These are phyloP conservation scores for Trichosporon faecale DNA, from an alignment of 1,284 basidiomycete genomes.

Conservation along the genomic window DNA sequence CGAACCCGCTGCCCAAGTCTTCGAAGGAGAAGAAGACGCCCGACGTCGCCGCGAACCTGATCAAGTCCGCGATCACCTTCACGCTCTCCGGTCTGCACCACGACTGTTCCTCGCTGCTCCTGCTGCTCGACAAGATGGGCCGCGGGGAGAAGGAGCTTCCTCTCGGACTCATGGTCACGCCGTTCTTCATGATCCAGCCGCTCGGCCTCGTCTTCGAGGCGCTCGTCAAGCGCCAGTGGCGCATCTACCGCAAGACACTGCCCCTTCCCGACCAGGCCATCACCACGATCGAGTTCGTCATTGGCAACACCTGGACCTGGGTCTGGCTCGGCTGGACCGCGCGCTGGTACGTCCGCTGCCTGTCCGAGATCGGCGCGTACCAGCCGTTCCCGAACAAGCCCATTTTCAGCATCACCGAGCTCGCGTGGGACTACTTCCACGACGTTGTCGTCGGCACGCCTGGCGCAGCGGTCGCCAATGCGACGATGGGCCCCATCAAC, in stretches of 20 bases:
- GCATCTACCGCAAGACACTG: constrained; percentile 16
- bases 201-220: constrained; percentile 39
- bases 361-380: constrained; percentile 1
- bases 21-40: constrained; percentile 3
- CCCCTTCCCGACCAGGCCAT: constrained; percentile 16
- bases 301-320: constrained; percentile 46
- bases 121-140: constrained; percentile 26
- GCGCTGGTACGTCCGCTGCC: constrained; percentile 31
- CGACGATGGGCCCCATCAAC: not conserved
- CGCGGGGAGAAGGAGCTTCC: constrained; percentile 14
- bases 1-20: not conserved
- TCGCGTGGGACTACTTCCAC: constrained; percentile 8
- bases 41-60: constrained; percentile 31
- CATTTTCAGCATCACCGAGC: constrained; percentile 1
- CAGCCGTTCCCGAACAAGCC: constrained; percentile 5
- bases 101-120: constrained; percentile 33
- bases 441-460: not conserved
- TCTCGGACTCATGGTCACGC: constrained; percentile 23
- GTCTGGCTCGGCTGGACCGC: constrained; percentile 45
- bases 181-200: constrained; percentile 46
- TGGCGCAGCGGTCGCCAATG: too few species aligned
- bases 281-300: constrained; percentile 31
- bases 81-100: constrained; percentile 40
- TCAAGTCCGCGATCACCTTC: constrained; percentile 46
- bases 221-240: constrained; percentile 33